Conservation (phyloP, 345 rosid genomes). For the Erysimum cheiranthoides region DNA sequence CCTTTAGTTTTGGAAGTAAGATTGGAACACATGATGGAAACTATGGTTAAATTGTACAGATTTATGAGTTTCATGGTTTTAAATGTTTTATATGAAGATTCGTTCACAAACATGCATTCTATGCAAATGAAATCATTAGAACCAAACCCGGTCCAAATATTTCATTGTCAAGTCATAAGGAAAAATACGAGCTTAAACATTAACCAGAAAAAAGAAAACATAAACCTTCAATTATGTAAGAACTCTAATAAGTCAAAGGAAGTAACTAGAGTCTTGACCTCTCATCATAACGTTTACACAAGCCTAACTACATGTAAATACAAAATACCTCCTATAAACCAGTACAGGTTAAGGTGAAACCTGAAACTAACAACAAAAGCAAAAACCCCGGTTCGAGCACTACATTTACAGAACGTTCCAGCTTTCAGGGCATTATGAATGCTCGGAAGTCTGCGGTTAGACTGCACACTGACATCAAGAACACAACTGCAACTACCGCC, state of each 20-base stretch:
- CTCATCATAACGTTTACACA: conserved; percentile 10
- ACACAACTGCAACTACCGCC: conserved; percentile 50
- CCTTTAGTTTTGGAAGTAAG: too few species aligned
- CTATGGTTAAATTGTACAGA: too few species aligned
- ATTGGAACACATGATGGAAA: too few species aligned
- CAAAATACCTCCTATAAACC: not conserved
- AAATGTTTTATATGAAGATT: too few species aligned
- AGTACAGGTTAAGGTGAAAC: not conserved
- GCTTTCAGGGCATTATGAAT: conserved; percentile 27
- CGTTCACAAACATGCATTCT: too few species aligned
- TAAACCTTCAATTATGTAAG: not conserved
- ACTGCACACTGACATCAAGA: conserved; percentile 50
- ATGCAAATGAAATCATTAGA: too few species aligned
- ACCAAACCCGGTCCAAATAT: too few species aligned
- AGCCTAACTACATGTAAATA: conserved; percentile 3
- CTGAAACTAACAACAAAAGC: conserved; percentile 4
- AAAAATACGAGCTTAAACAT: not conserved
- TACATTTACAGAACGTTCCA: conserved; percentile 6
- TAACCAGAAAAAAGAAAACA: not conserved
- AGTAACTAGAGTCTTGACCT: conserved; percentile 9
- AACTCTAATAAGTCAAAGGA: not conserved
- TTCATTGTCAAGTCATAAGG: not conserved
- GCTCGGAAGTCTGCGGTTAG: conserved; percentile 35
- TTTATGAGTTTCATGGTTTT: too few species aligned
- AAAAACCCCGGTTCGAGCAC: not conserved